phyloP scores from a whole-genome alignment of 345 rosid species.

The Hibiscus trionum region DNA sequence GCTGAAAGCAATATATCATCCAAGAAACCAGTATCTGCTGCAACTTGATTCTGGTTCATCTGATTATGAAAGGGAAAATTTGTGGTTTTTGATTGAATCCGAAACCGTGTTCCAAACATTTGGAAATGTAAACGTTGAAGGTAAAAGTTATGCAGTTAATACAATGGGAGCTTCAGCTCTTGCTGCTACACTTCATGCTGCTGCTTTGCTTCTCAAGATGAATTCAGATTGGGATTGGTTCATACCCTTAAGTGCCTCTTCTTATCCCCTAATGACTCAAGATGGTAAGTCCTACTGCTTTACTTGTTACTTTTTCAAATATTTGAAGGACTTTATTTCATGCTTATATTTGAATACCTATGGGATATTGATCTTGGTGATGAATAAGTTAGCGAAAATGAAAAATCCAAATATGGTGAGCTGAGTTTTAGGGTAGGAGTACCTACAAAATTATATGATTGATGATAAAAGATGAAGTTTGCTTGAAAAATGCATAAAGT shows the following conservation, averaged over 20 bases:
- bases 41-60: constrained; percentile 76
- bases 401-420: background rate
- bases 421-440: background rate
- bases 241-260: constrained; percentile 56
- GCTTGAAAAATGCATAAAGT: background rate
- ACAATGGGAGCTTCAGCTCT: constrained; percentile 62
- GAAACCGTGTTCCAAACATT: constrained; percentile 35
- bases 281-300: constrained; percentile 33
- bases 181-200: constrained; percentile 61
- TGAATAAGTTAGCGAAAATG: background rate
- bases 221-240: constrained; percentile 69
- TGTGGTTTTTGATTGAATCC: constrained; percentile 41
- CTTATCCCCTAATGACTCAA: constrained; percentile 58
- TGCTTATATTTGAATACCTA: too few species aligned
- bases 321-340: too few species aligned
- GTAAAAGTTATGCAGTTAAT: constrained; percentile 56
- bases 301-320: too few species aligned
- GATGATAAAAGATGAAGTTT: background rate
- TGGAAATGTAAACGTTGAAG: constrained; percentile 61
- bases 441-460: background rate
- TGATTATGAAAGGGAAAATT: constrained; percentile 56
- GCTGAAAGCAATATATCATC: constrained; percentile 73
- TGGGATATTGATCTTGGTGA: too few species aligned
- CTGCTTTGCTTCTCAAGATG: constrained; percentile 48
- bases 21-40: constrained; percentile 75